phyloP scores from a whole-genome alignment of 148 eudicot genomes.

The Fallopia convolvulus region DNA sequence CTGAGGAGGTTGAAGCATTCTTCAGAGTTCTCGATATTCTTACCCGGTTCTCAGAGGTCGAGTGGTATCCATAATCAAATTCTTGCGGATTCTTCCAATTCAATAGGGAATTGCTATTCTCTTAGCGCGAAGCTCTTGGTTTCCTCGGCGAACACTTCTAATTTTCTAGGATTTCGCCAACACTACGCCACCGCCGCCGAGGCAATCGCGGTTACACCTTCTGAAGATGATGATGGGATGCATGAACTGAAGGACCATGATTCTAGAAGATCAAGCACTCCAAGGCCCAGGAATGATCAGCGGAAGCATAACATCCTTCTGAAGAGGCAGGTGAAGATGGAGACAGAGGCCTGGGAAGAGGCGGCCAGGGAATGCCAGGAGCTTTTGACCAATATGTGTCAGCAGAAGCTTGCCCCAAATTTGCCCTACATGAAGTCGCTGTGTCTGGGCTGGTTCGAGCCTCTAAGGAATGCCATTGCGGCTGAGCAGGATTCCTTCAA shows the following conservation, averaged over 20 bases:
- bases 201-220: conserved; percentile 46
- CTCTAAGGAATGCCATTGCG: conserved; percentile 57
- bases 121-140: not conserved
- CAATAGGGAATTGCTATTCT: not conserved
- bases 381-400: conserved; percentile 75
- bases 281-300: conserved; percentile 20
- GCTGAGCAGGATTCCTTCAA: conserved; percentile 14
- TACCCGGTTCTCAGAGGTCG: conserved; percentile 8
- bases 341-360: conserved; percentile 89
- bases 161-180: conserved; percentile 17
- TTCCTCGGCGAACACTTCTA: conserved; percentile 13
- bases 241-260: conserved; percentile 33
- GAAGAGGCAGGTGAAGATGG: conserved; percentile 60
- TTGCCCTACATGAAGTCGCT: conserved; percentile 89
- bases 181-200: conserved; percentile 57
- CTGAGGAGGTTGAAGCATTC: conserved; percentile 22
- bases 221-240: conserved; percentile 75
- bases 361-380: conserved; percentile 90
- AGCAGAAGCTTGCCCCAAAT: conserved; percentile 89
- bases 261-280: conserved; percentile 3
- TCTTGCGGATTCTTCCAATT: conserved; percentile 3
- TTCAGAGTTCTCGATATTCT: conserved; percentile 12
- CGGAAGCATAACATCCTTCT: conserved; percentile 33
- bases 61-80: conserved; percentile 12
- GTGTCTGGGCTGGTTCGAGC: conserved; percentile 98